phyloP scores from a whole-genome alignment of 192 early-diverging fungal genomes.

The Backusella circina region DNA sequence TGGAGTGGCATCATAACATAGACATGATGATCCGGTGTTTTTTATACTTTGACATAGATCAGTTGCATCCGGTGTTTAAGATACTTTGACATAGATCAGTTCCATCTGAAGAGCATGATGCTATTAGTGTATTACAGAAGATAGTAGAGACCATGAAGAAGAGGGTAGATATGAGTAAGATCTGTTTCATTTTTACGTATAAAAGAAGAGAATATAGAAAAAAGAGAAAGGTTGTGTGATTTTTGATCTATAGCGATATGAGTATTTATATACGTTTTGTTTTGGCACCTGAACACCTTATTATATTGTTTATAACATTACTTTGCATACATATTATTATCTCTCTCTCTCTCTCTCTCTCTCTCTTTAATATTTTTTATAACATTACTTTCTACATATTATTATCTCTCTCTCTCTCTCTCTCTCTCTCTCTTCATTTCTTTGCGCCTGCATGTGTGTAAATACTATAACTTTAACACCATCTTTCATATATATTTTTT shows the following conservation, averaged over 20 bases:
- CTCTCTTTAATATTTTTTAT: too few species aligned
- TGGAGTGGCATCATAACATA: not conserved
- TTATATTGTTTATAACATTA: too few species aligned
- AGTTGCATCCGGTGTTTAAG: not conserved
- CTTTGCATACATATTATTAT: too few species aligned
- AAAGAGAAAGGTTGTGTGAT: not conserved
- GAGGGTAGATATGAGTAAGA: not conserved
- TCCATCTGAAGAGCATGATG: not conserved
- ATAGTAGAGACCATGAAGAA: not conserved
- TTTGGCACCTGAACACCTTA: not conserved
- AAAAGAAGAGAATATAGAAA: not conserved
- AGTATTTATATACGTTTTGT: not conserved
- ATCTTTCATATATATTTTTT: too few species aligned
- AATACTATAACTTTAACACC: too few species aligned
- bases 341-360: too few species aligned
- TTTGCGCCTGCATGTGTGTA: too few species aligned
- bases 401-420: too few species aligned
- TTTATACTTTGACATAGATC: not conserved
- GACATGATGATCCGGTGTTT: not conserved
- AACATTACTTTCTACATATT: too few species aligned
- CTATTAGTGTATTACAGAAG: not conserved
- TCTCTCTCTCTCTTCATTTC: too few species aligned
- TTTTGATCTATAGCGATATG: not conserved
- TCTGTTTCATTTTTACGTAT: not conserved
- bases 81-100: not conserved